These are phyloP conservation scores for Umbelopsis sp. DNA, from an alignment of 192 early-diverging fungal species.

Conservation along the genomic window DNA sequence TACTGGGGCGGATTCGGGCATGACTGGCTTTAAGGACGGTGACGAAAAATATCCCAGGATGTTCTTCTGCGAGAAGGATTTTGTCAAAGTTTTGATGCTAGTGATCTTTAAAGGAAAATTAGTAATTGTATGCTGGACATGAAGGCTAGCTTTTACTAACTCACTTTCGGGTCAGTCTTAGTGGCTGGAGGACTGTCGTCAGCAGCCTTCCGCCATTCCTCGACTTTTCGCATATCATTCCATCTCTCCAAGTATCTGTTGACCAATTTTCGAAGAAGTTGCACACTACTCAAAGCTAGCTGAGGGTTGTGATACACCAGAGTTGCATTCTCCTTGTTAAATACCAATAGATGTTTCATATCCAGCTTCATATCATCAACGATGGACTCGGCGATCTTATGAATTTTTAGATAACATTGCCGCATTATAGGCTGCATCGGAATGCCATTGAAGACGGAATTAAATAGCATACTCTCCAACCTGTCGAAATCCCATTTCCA, in stretches of 20 bases:
- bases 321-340: constrained; percentile 26
- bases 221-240: constrained; percentile 18
- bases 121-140: background rate
- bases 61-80: constrained; percentile 33
- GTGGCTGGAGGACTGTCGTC: background rate
- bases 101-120: background rate
- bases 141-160: background rate
- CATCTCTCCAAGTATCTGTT: constrained; percentile 24
- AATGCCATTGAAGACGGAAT: constrained; percentile 39
- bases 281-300: constrained; percentile 24
- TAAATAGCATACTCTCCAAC: constrained; percentile 31
- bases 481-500: constrained; percentile 60
- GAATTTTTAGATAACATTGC: constrained; percentile 30
- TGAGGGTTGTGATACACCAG: constrained; percentile 35
- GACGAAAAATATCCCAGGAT: constrained; percentile 30
- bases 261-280: constrained; percentile 32
- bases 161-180: constrained; percentile 28
- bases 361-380: constrained; percentile 7
- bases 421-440: constrained; percentile 32
- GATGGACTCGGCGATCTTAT: constrained; percentile 22
- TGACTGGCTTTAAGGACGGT: constrained; percentile 13
- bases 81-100: constrained; percentile 24
- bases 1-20: background rate
- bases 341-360: constrained; percentile 28
- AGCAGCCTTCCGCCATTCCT: constrained; percentile 22